phyloP scores from a whole-genome alignment of 495 filamentous ascomycete species.

The Friedmanniomyces simplex region DNA sequence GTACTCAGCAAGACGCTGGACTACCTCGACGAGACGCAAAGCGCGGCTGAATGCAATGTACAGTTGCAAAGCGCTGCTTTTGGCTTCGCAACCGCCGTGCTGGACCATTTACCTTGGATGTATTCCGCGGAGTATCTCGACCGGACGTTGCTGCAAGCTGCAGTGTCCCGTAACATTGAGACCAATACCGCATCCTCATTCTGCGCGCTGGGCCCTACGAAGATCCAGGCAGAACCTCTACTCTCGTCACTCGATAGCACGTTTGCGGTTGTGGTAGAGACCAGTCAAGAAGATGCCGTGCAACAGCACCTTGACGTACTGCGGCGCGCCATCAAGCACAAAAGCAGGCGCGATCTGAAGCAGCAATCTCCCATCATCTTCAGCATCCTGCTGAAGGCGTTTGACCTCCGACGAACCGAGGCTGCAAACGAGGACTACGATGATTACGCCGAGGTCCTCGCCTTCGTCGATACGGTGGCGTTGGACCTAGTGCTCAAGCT shows the following conservation, averaged over 20 bases:
- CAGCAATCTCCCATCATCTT: slow-evolving; percentile 58
- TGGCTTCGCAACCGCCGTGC: slow-evolving; percentile 64
- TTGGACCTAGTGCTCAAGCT: slow-evolving; percentile 92
- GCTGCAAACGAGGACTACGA: slow-evolving; percentile 23
- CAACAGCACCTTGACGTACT: slow-evolving; percentile 42
- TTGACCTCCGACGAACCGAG: slow-evolving; percentile 25
- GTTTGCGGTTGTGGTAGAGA: slow-evolving; percentile 49
- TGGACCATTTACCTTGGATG: slow-evolving; percentile 77
- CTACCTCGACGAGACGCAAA: slow-evolving; percentile 54
- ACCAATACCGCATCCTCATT: slow-evolving; percentile 42
- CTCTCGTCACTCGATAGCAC: slow-evolving; percentile 61
- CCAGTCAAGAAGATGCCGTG: slow-evolving; percentile 32
- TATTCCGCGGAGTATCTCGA: slow-evolving; percentile 62
- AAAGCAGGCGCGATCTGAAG: slow-evolving; percentile 60
- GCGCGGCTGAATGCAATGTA: slow-evolving; percentile 40
- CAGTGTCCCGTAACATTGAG: slow-evolving; percentile 49
- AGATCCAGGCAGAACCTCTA: slow-evolving; percentile 57
- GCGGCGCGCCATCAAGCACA: slow-evolving; percentile 57
- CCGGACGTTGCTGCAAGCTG: slow-evolving; percentile 55
- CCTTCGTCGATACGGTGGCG: slow-evolving; percentile 54
- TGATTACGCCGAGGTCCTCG: slow-evolving; percentile 46
- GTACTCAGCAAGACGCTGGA: slow-evolving; percentile 59
- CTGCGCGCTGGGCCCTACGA: slow-evolving; percentile 57
- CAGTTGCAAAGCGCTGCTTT: slow-evolving; percentile 73
- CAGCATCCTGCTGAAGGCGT: slow-evolving; percentile 36